A percentile compares a stretch with the other conserved stretches of the same genome.
These are phyloP conservation scores for Chlorella sp. DNA, from an alignment of 139 green algal species.

Conservation along the genomic window DNA sequence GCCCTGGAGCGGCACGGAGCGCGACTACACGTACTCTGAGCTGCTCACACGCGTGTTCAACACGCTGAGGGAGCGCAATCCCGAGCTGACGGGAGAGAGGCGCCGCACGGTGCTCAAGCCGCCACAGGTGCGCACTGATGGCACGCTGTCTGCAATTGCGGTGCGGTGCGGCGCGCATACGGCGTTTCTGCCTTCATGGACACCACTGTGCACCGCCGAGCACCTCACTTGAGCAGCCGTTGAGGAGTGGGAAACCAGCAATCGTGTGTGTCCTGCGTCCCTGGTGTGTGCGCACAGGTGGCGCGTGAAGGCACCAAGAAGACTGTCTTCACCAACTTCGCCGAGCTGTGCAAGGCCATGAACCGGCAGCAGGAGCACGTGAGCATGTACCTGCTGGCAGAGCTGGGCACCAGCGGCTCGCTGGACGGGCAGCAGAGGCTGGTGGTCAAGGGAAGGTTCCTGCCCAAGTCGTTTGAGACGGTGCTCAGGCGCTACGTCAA, in stretches of 20 bases:
- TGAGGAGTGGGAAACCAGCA: no score
- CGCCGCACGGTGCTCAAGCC: slow-evolving; percentile 93
- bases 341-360: slow-evolving; percentile 93
- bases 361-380: slow-evolving; percentile 64
- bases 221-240: no score
- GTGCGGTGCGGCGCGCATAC: no score
- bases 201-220: no score
- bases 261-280: no score
- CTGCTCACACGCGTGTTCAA: slow-evolving; percentile 90
- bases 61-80: slow-evolving; percentile 94
- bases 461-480: slow-evolving; percentile 97
- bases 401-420: slow-evolving; percentile 88
- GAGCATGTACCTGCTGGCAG: slow-evolving; percentile 80
- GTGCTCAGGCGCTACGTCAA: slow-evolving; percentile 96
- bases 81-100: slow-evolving; percentile 93
- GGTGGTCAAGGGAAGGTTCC: slow-evolving; percentile 95
- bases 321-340: slow-evolving; percentile 99
- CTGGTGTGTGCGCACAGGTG: slow-evolving; percentile 53
- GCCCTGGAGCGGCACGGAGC: background rate
- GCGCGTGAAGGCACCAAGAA: slow-evolving; percentile 98
- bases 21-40: slow-evolving; percentile 82
- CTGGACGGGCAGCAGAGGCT: slow-evolving; percentile 92
- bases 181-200: no score
- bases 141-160: no score
- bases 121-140: slow-evolving; percentile 66